Evolutionary conservation across 1,139 yeast genomes (phyloP).

Genomic region (Kodamaea ohmeri): DNA sequence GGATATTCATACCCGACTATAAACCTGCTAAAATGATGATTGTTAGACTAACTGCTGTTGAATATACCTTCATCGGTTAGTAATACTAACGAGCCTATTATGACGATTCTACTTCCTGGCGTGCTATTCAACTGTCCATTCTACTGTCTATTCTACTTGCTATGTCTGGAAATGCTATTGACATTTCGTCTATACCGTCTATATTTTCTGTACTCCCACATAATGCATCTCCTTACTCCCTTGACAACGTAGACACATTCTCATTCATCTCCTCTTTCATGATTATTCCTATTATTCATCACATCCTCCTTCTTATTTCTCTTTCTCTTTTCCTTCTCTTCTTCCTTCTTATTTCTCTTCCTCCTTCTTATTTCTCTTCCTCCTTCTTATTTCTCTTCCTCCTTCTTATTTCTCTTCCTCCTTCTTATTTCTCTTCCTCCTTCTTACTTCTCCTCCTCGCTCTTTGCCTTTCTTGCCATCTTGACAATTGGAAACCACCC

Average conservation of each 20-base stretch:
- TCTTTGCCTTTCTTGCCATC: conserved; percentile 7
- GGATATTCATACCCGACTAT: too few relatives aligned
- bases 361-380: background rate
- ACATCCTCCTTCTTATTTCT: background rate
- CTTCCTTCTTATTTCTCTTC: background rate
- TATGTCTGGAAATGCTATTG: too few relatives aligned
- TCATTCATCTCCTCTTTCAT: background rate
- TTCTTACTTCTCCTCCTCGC: background rate
- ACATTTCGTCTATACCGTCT: too few relatives aligned
- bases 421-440: background rate
- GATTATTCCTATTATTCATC: background rate
- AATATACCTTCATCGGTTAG: too few relatives aligned
- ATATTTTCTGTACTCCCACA: too few relatives aligned
- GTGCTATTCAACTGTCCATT: too few relatives aligned
- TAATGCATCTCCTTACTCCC: too few relatives aligned
- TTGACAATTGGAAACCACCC: conserved; percentile 38
- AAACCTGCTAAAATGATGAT: too few relatives aligned
- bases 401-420: background rate
- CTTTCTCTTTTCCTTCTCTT: background rate
- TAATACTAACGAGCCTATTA: too few relatives aligned
- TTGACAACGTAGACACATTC: background rate
- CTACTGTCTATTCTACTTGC: too few relatives aligned
- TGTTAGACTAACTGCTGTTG: too few relatives aligned
- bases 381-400: background rate
- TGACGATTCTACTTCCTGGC: too few relatives aligned